Evolutionary conservation across 192 early-diverging fungal genomes (phyloP), one percentile per base, ranked within the genome.

Genomic region (Cladochytrium replicatum): DNA sequence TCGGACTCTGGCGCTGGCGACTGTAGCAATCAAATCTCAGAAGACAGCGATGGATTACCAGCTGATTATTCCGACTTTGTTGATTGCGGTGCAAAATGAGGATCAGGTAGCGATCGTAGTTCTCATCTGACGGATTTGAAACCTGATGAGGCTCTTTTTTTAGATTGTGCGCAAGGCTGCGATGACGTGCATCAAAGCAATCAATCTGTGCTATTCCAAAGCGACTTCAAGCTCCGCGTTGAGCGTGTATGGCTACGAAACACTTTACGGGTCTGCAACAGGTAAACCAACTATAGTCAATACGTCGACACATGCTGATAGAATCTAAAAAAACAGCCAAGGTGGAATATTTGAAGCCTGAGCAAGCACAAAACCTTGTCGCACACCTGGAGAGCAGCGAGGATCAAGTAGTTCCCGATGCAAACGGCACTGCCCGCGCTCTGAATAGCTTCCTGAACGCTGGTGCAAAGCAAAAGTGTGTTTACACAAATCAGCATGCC

Each of bases 41-140:
- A 13, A 24, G 32, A n/a, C 15, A 17, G 15, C 29, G 26, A 68
- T 19, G n/a, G 74, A 77, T 45, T 77, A 51, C 44, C 74, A 77
- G 49, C 32, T 77, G 8, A 7, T 72, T 4, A 25, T 77, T 0
- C 91, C 93, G 5, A 59, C 75, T 0, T 50, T 96, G 17, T 50
- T 96, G 15, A 68, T 86, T 17, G 68, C 74, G 17, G 64, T 96
- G 22, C 57, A 51, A 7, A 72, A 84, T 57, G 50, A 52, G 4
- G 52, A 72, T 40, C 56, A 57, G 30, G 54, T 55, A 13, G 13
- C 13, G 17, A 37, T 13, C 13, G 13, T 37, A 26, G 50, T 47
- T n/a, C 19, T 15, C 23, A 15, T 52, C 42, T 47, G 29, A 42
- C n/a, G n/a, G n/a, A 8, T 11, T 24, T 7, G 22, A 7, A 17